phyloP scores from a whole-genome alignment of 2,329 filamentous ascomycete species.

The Fusarium sp. region DNA sequence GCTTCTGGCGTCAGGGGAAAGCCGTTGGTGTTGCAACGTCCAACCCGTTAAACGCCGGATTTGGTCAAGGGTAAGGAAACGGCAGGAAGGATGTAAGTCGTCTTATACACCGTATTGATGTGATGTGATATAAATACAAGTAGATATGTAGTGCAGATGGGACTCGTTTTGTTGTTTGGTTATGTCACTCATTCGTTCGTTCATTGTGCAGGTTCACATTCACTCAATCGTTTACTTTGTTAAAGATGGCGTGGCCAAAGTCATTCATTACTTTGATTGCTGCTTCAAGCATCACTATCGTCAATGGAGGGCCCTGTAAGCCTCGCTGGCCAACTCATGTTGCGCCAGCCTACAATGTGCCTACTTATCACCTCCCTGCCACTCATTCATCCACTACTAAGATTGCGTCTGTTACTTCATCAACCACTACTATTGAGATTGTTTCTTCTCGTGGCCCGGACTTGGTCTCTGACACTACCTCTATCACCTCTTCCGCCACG shows the following conservation, averaged over 20 bases:
- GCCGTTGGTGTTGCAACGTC: constrained; percentile 25
- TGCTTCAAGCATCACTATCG: constrained; percentile 6
- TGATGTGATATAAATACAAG: constrained; percentile 8
- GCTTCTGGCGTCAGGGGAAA: constrained; percentile 29
- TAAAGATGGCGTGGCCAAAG: constrained; percentile 27
- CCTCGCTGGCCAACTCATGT: constrained; percentile 20
- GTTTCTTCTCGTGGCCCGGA: not conserved
- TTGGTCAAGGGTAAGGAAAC: constrained; percentile 14
- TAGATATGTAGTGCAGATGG: not conserved
- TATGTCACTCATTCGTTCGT: constrained; percentile 1
- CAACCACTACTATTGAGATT: not conserved
- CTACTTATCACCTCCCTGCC: constrained; percentile 24
- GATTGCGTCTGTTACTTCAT: constrained; percentile 4
- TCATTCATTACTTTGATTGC: constrained; percentile 30
- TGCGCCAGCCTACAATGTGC: constrained; percentile 10
- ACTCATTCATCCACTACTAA: constrained; percentile 1
- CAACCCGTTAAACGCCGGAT: constrained; percentile 21
- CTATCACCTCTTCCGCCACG: not conserved
- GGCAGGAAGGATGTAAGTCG: constrained; percentile 14
- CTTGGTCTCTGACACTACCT: not conserved
- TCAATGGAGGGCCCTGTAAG: constrained; percentile 27
- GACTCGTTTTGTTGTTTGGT: not conserved
- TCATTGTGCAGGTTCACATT: constrained; percentile 19
- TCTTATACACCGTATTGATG: not conserved
- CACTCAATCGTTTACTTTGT: constrained; percentile 5